Conservation (phyloP, 1,284 basidiomycete species). For the Anthracocystis panici-leucophaei region DNA sequence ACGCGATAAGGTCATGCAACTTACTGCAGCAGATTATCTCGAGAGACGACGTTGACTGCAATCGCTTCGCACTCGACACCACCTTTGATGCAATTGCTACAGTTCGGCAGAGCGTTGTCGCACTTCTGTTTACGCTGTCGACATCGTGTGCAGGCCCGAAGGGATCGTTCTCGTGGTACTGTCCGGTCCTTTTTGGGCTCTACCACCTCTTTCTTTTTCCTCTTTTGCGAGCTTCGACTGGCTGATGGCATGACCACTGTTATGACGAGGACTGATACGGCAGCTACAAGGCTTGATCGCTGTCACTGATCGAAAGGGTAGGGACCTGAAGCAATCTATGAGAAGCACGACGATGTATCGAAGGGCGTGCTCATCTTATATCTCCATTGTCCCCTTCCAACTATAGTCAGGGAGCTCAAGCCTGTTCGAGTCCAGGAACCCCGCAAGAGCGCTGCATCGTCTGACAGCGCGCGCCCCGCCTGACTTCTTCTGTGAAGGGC, state of each 20-base stretch:
- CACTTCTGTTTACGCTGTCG: conserved; percentile 48
- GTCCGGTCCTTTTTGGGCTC: not conserved
- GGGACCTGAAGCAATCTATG: not conserved
- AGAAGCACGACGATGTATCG: not conserved
- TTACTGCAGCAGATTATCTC: conserved; percentile 46
- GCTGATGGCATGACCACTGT: conserved; percentile 7
- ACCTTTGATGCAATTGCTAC: conserved; percentile 47
- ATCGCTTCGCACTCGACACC: conserved; percentile 34
- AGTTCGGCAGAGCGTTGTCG: conserved; percentile 43
- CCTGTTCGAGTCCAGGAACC: not conserved
- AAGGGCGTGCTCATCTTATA: conserved; percentile 8
- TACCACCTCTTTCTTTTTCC: not conserved
- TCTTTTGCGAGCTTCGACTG: conserved; percentile 6
- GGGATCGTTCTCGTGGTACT: conserved; percentile 24
- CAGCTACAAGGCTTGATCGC: not conserved
- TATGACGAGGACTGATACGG: not conserved
- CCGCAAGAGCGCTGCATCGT: not conserved
- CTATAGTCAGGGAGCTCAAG: not conserved
- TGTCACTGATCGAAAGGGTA: not conserved
- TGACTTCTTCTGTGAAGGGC: not conserved
- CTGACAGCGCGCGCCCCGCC: not conserved
- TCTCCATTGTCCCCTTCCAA: not conserved
- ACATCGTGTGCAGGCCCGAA: conserved; percentile 48
- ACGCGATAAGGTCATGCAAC: not conserved
- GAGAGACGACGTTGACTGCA: conserved; percentile 26